phyloP scores from a whole-genome alignment of 2,329 filamentous ascomycete genomes.

The Aspergillus fumigatiaffinis region DNA sequence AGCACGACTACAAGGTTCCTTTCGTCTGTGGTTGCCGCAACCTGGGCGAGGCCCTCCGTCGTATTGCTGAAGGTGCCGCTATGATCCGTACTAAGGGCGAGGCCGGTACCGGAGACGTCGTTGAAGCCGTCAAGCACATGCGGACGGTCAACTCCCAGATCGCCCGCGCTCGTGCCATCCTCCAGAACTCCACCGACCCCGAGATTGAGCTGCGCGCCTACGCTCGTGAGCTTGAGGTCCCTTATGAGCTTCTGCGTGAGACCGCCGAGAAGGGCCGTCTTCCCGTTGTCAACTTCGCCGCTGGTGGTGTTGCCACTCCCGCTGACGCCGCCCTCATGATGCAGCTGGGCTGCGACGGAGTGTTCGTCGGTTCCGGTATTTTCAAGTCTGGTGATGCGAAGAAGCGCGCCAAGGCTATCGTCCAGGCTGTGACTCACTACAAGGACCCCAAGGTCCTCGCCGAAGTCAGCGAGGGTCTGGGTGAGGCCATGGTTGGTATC shows the following conservation, averaged over 20 bases:
- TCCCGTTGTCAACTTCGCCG: conserved; percentile 96
- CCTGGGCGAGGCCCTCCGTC: conserved; percentile 84
- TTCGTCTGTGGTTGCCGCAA: conserved; percentile 97
- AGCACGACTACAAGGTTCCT: conserved; percentile 74
- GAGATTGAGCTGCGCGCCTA: conserved; percentile 73
- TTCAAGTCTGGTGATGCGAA: conserved; percentile 94
- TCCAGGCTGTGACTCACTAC: conserved; percentile 89
- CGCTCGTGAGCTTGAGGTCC: conserved; percentile 75
- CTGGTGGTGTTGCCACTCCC: conserved; percentile 98
- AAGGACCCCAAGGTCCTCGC: conserved; percentile 80
- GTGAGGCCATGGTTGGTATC: conserved; percentile 98
- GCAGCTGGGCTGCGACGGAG: conserved; percentile 96
- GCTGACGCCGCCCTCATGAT: conserved; percentile 98
- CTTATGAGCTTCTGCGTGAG: conserved; percentile 76
- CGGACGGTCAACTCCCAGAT: conserved; percentile 84
- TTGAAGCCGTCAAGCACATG: conserved; percentile 96
- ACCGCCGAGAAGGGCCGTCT: conserved; percentile 82
- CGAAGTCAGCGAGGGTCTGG: conserved; percentile 79
- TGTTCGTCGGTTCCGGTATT: conserved; percentile 94
- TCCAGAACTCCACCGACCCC: conserved; percentile 36
- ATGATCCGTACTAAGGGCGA: conserved; percentile 99
- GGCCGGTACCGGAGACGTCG: conserved; percentile 92
- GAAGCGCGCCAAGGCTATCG: conserved; percentile 89
- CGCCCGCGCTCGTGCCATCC: conserved; percentile 60
- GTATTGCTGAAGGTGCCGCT: conserved; percentile 88